These are phyloP conservation scores for Sodiomyces alkalinus DNA, from an alignment of 2,329 filamentous ascomycete species.

Conservation along the genomic window DNA sequence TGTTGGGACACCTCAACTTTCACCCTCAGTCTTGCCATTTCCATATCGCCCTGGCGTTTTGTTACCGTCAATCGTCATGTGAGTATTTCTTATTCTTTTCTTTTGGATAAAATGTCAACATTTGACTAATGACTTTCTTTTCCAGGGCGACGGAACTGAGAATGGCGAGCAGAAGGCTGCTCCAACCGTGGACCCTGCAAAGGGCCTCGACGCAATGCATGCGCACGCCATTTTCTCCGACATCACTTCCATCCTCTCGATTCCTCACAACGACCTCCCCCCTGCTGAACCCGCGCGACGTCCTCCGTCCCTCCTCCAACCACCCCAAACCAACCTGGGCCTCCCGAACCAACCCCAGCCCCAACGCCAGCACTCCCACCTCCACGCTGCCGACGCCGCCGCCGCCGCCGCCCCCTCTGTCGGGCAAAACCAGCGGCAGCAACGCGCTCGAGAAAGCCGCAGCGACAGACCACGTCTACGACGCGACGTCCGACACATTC, in stretches of 20 bases:
- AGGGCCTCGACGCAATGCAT: neutral
- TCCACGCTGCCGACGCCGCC: neutral
- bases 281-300: neutral
- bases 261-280: conserved; percentile 1
- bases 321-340: neutral
- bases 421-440: neutral
- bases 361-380: neutral
- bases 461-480: conserved; percentile 3
- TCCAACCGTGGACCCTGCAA: conserved; percentile 2
- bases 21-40: too few species aligned
- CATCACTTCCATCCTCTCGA: neutral
- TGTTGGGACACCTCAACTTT: too few species aligned
- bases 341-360: conserved; percentile 1
- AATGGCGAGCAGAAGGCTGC: conserved; percentile 5
- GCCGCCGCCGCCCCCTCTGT: neutral
- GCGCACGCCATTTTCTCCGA: neutral
- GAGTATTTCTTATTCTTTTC: too few species aligned
- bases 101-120: too few species aligned
- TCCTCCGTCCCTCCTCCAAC: neutral
- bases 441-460: conserved; percentile 1
- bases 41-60: too few species aligned
- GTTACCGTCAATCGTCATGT: too few species aligned
- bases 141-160: conserved; percentile 7
- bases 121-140: too few species aligned
- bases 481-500: conserved; percentile 8